These are phyloP conservation scores for Deuterostichococcus epilithicus DNA, from an alignment of 139 green algal species.

Conservation along the genomic window DNA sequence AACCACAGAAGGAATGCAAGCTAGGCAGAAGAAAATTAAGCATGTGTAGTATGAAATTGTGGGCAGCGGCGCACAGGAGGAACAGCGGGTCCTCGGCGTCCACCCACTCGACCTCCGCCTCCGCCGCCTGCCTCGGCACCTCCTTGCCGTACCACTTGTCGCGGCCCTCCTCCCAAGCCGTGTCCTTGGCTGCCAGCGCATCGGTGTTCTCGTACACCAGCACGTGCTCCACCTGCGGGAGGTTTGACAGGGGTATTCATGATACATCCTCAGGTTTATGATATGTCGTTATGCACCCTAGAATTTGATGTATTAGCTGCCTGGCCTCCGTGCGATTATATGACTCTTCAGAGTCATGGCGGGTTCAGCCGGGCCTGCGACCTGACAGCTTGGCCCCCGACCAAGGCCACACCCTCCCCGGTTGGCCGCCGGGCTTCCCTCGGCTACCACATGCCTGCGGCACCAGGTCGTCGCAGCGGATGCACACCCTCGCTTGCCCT, in stretches of 20 bases:
- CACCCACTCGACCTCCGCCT: slow-evolving; percentile 83
- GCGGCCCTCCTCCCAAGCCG: slow-evolving; percentile 41
- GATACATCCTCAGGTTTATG: slow-evolving; percentile 73
- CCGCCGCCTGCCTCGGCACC: slow-evolving; percentile 43
- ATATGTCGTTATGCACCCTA: too few relatives aligned
- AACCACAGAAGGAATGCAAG: too few relatives aligned
- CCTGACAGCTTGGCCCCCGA: not conserved
- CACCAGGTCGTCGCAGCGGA: too few relatives aligned
- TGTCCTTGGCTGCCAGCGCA: slow-evolving; percentile 42
- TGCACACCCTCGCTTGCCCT: too few relatives aligned
- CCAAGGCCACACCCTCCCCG: not conserved
- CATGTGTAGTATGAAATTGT: too few relatives aligned
- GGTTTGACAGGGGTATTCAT: slow-evolving; percentile 4
- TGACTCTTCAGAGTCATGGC: slow-evolving; percentile 31
- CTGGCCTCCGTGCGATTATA: too few relatives aligned
- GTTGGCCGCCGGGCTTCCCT: too few relatives aligned
- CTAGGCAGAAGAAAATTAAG: too few relatives aligned
- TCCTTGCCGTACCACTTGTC: slow-evolving; percentile 87
- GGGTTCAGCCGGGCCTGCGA: not conserved
- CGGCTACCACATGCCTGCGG: too few relatives aligned
- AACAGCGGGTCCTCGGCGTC: slow-evolving; percentile 89
- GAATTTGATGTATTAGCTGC: too few relatives aligned
- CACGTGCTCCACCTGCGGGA: slow-evolving; percentile 34
- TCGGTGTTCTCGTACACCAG: slow-evolving; percentile 79
- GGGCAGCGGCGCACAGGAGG: slow-evolving; percentile 44